Percentiles rank a stretch among this genome's conserved stretches.
Evolutionary conservation across 495 filamentous ascomycete genomes (phyloP).

Genomic region (Physcia stellaris): DNA sequence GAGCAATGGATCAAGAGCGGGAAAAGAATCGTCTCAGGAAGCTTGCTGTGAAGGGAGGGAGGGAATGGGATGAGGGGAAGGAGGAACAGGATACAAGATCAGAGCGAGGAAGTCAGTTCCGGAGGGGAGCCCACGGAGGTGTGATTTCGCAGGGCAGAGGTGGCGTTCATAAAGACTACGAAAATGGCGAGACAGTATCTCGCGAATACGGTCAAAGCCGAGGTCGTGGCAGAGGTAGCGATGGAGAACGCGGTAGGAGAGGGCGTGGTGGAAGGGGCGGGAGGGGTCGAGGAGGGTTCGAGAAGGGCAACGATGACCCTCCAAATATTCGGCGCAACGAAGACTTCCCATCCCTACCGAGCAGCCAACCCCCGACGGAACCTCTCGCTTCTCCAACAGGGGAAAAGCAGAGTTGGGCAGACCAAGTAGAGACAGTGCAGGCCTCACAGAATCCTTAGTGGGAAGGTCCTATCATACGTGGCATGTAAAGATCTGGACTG

Average conservation of each 20-base stretch:
- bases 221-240: conserved; percentile 7
- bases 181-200: conserved; percentile 12
- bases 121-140: conserved; percentile 48
- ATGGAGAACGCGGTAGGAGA: conserved; percentile 10
- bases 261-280: conserved; percentile 23
- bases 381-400: not conserved
- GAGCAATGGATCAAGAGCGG: conserved; percentile 53
- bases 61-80: conserved; percentile 71
- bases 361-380: not conserved
- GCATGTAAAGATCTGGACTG: too few relatives aligned
- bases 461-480: too few relatives aligned
- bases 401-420: conserved; percentile 23
- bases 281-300: conserved; percentile 18
- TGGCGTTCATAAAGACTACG: not conserved
- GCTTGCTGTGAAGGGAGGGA: conserved; percentile 45
- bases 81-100: conserved; percentile 45
- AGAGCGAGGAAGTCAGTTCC: conserved; percentile 24
- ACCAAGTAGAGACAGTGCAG: conserved; percentile 23
- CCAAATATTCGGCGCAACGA: conserved; percentile 1
- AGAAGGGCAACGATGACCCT: not conserved
- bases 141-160: conserved; percentile 19
- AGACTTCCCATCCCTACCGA: conserved; percentile 8
- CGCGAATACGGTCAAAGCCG: conserved; percentile 11
- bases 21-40: conserved; percentile 62
- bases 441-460: too few relatives aligned